phyloP scores from a whole-genome alignment of 352 stramenopile species.

The Phytophthora pini region DNA sequence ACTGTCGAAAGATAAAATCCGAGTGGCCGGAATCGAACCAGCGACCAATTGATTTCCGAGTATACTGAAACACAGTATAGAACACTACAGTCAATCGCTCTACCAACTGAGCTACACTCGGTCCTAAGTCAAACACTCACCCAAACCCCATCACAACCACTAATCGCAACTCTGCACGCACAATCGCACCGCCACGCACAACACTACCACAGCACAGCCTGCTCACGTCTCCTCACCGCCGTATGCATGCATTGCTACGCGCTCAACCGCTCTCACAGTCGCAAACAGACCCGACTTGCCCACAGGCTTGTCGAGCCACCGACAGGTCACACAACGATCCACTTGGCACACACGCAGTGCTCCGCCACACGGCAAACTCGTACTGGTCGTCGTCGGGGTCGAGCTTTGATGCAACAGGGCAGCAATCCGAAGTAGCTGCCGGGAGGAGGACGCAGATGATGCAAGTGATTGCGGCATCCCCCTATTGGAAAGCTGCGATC shows the following conservation, averaged over 20 bases:
- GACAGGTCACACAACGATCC: not conserved
- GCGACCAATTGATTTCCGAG: not conserved
- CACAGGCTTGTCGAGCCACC: not conserved
- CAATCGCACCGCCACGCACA: not conserved
- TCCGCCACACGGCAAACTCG: no score
- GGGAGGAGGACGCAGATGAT: no score
- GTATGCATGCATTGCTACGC: not conserved
- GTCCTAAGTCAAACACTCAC: not conserved
- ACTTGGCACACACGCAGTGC: no score
- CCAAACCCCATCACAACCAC: not conserved
- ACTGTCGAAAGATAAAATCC: not conserved
- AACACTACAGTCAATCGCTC: conserved; percentile 4
- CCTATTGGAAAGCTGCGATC: no score
- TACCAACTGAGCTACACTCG: conserved; percentile 1
- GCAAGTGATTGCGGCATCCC: no score
- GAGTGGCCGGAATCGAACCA: not conserved
- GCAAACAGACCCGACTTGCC: not conserved
- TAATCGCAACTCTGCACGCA: not conserved
- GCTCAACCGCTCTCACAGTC: not conserved
- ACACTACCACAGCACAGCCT: not conserved
- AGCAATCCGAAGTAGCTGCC: no score
- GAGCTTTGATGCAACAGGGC: no score
- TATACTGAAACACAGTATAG: conserved; percentile 1
- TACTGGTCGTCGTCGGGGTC: no score
- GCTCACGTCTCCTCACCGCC: not conserved